Percentiles rank a stretch among this genome's conserved stretches.
Conservation (phyloP, 768 basidiomycete genomes). For the Dacryopinax primogenitus region DNA sequence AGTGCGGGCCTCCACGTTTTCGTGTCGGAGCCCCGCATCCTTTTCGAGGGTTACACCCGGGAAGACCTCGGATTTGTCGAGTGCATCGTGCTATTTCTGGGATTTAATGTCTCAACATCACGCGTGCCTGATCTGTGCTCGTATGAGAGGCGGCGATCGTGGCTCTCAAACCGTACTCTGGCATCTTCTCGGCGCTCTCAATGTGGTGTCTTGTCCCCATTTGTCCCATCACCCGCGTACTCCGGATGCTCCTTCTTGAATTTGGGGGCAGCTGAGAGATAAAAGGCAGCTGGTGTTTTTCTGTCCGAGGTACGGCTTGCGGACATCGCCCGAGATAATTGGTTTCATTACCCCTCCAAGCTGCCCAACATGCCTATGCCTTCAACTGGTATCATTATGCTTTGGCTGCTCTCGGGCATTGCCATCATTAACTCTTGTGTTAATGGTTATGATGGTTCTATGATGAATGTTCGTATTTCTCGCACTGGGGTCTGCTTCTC, state of each 20-base stretch:
- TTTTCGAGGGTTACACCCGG: slow-evolving; percentile 1
- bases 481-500: not conserved
- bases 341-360: not conserved
- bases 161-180: not conserved
- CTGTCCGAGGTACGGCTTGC: not conserved
- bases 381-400: slow-evolving; percentile 14
- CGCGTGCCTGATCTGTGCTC: not conserved
- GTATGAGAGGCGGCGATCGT: not conserved
- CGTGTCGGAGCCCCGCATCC: not conserved
- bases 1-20: not conserved
- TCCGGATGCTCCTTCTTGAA: not conserved
- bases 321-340: not conserved
- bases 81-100: not conserved
- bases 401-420: slow-evolving; percentile 21
- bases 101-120: not conserved
- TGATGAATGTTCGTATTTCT: slow-evolving; percentile 13
- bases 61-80: not conserved
- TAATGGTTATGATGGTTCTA: slow-evolving; percentile 27
- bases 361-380: slow-evolving; percentile 9
- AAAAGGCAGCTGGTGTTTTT: not conserved
- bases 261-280: not conserved
- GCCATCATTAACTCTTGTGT: slow-evolving; percentile 27
- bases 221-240: not conserved
- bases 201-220: not conserved
- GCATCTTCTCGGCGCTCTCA: not conserved